Percentiles rank a stretch among this genome's conserved stretches.
Conservation (phyloP, 805 yeast species). For the Candida patagonica region DNA sequence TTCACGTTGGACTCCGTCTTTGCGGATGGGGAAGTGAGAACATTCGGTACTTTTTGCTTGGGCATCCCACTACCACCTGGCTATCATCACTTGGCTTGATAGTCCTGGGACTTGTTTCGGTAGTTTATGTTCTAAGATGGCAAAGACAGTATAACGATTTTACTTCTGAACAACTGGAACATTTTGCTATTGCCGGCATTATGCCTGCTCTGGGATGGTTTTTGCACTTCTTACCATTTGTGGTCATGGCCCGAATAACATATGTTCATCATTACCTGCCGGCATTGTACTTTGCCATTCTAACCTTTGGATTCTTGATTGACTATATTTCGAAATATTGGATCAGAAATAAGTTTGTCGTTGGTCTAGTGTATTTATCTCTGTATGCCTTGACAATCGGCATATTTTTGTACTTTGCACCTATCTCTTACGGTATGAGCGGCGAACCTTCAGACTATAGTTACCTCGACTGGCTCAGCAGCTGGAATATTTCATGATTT, state of each 20-base stretch:
- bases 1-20: conserved; percentile 63
- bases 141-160: conserved; percentile 58
- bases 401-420: conserved; percentile 51
- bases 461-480: conserved; percentile 43
- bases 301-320: conserved; percentile 56
- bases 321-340: conserved; percentile 35
- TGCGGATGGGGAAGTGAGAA: conserved; percentile 56
- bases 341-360: conserved; percentile 21
- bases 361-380: conserved; percentile 31
- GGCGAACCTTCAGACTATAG: conserved; percentile 41
- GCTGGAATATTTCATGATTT: conserved; percentile 41
- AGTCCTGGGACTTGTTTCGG: conserved; percentile 31
- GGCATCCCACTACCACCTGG: conserved; percentile 60
- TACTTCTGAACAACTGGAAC: conserved; percentile 34
- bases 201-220: conserved; percentile 89
- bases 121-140: conserved; percentile 42
- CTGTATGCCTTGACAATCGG: conserved; percentile 47
- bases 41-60: conserved; percentile 55
- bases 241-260: conserved; percentile 91
- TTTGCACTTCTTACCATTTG: conserved; percentile 80
- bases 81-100: conserved; percentile 43
- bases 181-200: conserved; percentile 53
- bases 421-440: conserved; percentile 74
- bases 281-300: conserved; percentile 86
- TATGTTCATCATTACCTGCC: conserved; percentile 96